Conservation (phyloP, 345 rosid species). For the Murraya paniculata region DNA sequence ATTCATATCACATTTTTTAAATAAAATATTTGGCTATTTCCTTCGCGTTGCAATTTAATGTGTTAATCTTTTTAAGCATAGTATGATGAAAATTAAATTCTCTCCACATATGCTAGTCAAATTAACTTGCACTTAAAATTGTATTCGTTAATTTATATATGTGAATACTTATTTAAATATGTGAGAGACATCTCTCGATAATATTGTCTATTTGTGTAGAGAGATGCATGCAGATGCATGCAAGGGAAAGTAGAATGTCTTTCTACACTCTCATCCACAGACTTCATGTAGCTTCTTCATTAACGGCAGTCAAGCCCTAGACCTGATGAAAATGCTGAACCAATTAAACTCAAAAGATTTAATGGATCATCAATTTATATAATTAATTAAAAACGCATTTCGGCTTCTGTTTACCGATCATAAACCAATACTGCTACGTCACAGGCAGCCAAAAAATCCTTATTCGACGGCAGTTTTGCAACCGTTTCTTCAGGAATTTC, state of each 20-base stretch:
- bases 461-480: conserved; percentile 50
- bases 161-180: too few relatives aligned
- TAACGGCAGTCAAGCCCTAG: background rate
- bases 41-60: too few relatives aligned
- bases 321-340: background rate
- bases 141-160: too few relatives aligned
- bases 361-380: background rate
- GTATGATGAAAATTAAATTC: too few relatives aligned
- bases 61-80: too few relatives aligned
- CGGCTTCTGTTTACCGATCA: conserved; percentile 58
- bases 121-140: too few relatives aligned
- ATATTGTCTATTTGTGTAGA: too few relatives aligned
- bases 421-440: conserved; percentile 88
- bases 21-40: too few relatives aligned
- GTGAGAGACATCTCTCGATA: rapidly evolving
- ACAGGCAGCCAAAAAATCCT: conserved; percentile 84
- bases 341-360: background rate
- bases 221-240: too few relatives aligned
- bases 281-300: background rate
- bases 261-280: background rate
- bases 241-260: background rate
- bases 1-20: too few relatives aligned
- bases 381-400: background rate
- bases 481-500: conserved; percentile 87
- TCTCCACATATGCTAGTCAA: too few relatives aligned